A percentile compares a stretch with the other conserved stretches of the same genome.
phyloP scores from a whole-genome alignment of 306 rosid genomes.

The Trifolium fragiferum region DNA sequence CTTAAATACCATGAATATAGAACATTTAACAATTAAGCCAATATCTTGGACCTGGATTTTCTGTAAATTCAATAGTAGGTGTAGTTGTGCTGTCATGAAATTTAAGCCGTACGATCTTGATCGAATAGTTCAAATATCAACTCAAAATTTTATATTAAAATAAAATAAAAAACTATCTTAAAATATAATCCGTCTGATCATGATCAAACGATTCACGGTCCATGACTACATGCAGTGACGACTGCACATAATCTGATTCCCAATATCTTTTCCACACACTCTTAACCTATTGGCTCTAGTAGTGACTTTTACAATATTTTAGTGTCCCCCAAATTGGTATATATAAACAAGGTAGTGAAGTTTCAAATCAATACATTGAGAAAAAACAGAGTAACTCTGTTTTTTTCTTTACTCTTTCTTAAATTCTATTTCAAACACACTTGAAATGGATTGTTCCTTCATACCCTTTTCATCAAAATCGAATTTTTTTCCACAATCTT shows the following conservation, averaged over 20 bases:
- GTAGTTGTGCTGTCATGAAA: no score
- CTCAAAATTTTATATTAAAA: no score
- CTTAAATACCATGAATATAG: background rate
- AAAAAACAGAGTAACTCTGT: constrained; percentile 33
- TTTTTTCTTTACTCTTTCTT: background rate
- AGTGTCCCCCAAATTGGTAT: constrained; percentile 2
- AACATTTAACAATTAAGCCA: background rate
- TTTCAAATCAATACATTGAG: background rate
- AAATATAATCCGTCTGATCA: no score
- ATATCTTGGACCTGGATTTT: no score
- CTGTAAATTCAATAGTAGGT: no score
- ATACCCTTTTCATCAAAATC: constrained; percentile 48
- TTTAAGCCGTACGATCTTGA: no score
- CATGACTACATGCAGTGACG: no score
- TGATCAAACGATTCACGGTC: no score
- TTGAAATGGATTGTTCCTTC: constrained; percentile 47
- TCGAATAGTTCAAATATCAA: no score
- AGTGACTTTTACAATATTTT: background rate
- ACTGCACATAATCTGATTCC: no score
- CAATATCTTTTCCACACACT: no score
- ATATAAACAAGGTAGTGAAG: background rate
- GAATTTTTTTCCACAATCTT: constrained; percentile 56
- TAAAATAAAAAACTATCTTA: no score
- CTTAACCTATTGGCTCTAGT: constrained; percentile 23
- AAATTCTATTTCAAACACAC: background rate